Evolutionary conservation across 2,329 filamentous ascomycete species (phyloP).

Genomic region (Penicillium sclerotiorum): DNA sequence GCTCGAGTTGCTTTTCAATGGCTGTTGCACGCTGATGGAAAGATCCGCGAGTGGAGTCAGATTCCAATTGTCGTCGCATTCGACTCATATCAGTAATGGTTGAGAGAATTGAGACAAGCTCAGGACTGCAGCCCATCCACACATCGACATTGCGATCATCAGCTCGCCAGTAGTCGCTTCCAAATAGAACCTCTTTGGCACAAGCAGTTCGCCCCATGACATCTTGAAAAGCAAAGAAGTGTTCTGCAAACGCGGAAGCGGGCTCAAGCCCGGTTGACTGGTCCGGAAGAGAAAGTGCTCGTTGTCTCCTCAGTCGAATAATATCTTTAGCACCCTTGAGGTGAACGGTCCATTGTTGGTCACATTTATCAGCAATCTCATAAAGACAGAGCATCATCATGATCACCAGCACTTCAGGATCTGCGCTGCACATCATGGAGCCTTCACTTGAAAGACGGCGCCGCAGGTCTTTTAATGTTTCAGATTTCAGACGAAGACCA

Average conservation of each 20-base stretch:
- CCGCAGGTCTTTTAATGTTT: constrained; percentile 41
- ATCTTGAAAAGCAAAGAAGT: constrained; percentile 56
- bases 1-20: constrained; percentile 37
- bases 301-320: constrained; percentile 43
- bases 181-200: constrained; percentile 51
- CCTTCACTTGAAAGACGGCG: constrained; percentile 34
- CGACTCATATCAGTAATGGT: constrained; percentile 52
- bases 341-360: constrained; percentile 52
- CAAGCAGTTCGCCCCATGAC: constrained; percentile 56
- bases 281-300: constrained; percentile 11
- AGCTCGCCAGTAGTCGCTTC: constrained; percentile 51
- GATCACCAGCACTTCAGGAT: constrained; percentile 43
- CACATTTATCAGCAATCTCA: constrained; percentile 49
- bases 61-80: constrained; percentile 30
- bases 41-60: constrained; percentile 23
- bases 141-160: constrained; percentile 43
- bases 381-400: constrained; percentile 53
- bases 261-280: constrained; percentile 20
- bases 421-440: constrained; percentile 27
- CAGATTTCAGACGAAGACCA: constrained; percentile 42
- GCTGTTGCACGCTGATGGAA: constrained; percentile 38
- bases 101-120: constrained; percentile 51
- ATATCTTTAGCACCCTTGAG: constrained; percentile 52
- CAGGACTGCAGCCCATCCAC: constrained; percentile 55
- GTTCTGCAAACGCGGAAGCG: constrained; percentile 45